phyloP scores from a whole-genome alignment of 257 asterid species.

The Solanum pennellii region DNA sequence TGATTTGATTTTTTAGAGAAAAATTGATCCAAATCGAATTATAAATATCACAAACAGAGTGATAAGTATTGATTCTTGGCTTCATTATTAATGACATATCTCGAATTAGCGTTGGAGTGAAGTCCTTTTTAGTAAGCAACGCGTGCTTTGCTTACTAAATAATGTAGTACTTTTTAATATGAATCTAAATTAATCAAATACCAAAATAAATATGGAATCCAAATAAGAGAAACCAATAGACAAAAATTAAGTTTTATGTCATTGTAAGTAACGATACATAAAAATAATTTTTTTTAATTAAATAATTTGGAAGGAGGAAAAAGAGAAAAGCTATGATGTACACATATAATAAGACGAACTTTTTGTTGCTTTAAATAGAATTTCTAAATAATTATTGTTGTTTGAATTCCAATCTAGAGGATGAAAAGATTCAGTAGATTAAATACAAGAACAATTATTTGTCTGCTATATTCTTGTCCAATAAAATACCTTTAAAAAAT shows the following conservation, averaged over 20 bases:
- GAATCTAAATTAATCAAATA: neutral
- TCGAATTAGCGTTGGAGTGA: neutral
- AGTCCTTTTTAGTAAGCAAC: neutral
- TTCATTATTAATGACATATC: neutral
- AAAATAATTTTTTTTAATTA: neutral
- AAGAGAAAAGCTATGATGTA: neutral
- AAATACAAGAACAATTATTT: neutral
- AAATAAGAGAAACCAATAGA: neutral
- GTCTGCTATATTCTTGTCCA: neutral
- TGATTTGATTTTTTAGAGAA: neutral
- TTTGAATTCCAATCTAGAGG: neutral
- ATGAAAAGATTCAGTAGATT: neutral
- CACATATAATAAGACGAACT: neutral
- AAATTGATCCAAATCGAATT: neutral
- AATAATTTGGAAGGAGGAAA: neutral
- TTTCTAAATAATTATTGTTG: neutral
- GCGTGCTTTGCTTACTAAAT: neutral
- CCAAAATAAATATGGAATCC: neutral
- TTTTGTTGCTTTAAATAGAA: neutral
- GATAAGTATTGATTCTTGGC: neutral
- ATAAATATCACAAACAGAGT: neutral
- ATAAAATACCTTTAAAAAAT: neutral
- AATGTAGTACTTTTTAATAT: neutral
- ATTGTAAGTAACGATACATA: neutral
- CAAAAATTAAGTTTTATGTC: neutral